Base-by-base conservation (phyloP, 257 asterid species). In the Knoxia roxburghii region DNA sequence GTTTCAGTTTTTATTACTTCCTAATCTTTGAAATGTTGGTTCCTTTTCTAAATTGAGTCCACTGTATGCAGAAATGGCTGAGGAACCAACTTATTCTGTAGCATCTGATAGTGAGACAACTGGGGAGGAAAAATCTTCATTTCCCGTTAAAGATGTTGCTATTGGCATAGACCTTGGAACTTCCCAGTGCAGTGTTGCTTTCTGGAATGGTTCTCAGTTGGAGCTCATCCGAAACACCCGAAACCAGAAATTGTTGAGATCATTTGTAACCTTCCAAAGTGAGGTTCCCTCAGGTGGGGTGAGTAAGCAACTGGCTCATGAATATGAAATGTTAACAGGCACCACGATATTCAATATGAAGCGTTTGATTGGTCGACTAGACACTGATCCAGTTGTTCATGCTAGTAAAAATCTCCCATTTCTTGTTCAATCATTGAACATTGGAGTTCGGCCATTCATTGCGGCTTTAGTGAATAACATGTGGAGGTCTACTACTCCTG, bases 111-210 rank as follows among this genome's bases (percentile, higher is more conserved):
- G 96, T 26, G 97, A 92, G 73, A 87, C 90, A 23, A 84, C 86
- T 2, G 89, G 87, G 52, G 98, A 89, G 57, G 96, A 84, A 12
- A 87, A 86, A 65, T 39, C 90, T 8, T 74, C 87, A 1, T 68
- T 86, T 3, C 67, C 78, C n/a, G 60, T 68, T 45, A 79, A 85
- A 1, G 97, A 92, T 61, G 65, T 79, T 27, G 93, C 98, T 2
- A 75, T 92, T 49, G 98, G 98, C 7, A 83, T 92, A 7, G 98
- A 89, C 79, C 85, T 92, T 13, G 97, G 98, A 65, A 92, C 97
- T 4, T 92, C 96, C 32, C 96, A 92, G 40, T 89, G 95, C 49
- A 87, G 95, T 11, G 79, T 87, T 21, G 98, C 98, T 1, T 79
- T 89, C 33, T 92, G 97, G 96, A 83, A 72, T 55, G 97, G 95